Conservation (phyloP, 1,284 basidiomycete genomes). For the Naganishia liquefaciens region DNA sequence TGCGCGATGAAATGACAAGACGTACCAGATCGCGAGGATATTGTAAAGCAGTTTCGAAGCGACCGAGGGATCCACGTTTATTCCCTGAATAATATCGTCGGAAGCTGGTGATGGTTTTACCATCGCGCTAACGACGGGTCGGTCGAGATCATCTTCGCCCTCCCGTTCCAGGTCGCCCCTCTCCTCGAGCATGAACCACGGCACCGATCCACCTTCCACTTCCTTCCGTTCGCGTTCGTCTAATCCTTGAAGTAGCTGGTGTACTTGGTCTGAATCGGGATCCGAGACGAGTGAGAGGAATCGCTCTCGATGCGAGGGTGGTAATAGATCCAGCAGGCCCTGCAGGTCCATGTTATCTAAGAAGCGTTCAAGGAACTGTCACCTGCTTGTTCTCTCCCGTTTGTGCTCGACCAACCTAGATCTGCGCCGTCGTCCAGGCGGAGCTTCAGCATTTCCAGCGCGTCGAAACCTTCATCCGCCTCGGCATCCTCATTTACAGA, state of each 20-base stretch:
- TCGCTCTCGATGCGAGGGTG: conserved; percentile 45
- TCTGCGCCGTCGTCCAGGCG: conserved; percentile 43
- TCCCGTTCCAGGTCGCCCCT: conserved; percentile 34
- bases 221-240: conserved; percentile 36
- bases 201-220: conserved; percentile 22
- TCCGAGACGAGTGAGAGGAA: conserved; percentile 47
- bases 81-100: conserved; percentile 8
- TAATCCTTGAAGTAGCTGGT: conserved; percentile 41
- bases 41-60: conserved; percentile 48
- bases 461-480: conserved; percentile 41
- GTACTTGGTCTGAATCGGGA: conserved; percentile 44
- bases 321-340: conserved; percentile 48
- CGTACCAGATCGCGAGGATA: conserved; percentile 47
- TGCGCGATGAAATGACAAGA: conserved; percentile 3
- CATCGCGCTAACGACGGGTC: not conserved
- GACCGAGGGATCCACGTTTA: conserved; percentile 17
- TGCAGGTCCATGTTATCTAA: conserved; percentile 51
- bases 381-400: not conserved
- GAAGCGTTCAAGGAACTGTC: not conserved
- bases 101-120: conserved; percentile 31
- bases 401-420: conserved; percentile 41
- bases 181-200: conserved; percentile 10
- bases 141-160: conserved; percentile 15
- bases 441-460: conserved; percentile 31
- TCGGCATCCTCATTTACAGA: conserved; percentile 40